Base-by-base conservation (phyloP, 352 stramenopile species). In the Globisporangium echinulatum region DNA sequence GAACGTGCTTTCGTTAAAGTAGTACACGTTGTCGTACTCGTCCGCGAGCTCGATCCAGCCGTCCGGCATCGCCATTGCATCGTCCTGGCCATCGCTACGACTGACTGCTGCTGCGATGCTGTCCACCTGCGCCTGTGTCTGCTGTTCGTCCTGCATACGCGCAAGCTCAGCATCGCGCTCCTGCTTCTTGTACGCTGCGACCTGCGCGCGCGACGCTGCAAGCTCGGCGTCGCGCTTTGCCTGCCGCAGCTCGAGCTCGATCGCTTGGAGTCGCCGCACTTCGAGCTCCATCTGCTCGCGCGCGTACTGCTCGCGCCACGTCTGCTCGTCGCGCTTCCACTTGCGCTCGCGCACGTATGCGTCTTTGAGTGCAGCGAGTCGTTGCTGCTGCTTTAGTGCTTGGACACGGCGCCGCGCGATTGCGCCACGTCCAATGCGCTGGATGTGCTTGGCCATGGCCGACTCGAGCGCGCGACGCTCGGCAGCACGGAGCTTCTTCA, bases 221-320 rank as follows among this genome's bases (percentile, higher is more conserved):
- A 87, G 44, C 65, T 89, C 76, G 1, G 69, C 70, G 51, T 88
- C 78, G 37, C 75, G 61, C 63, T 88, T 82, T n/a, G 78, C 82
- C 57, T 87, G 72, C 7, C 72, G 70, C n/a, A 84, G 58, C 42
- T 75, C 58, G 37, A 70, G 67, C 50, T 87, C 75, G 25, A 81
- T 61, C 37, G 70, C 57, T 25, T 80, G 68, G 0, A 79, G 56
- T 37, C 70, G 67, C 36, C 74, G 64, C 5, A 88, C 70, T 59
- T 84, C 71, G 7, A 84, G 55, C 58, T 83, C 69, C 61, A 85
- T 76, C 59, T 90, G 76, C 56, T 88, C 74, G 0, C 75, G 67
- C 65, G 46, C 46, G n/a, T 50, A 50, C 46, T 50, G 46, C 46
- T 88, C 74, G 0, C 73, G 66, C 65, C 75, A 88, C 44, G 62